Base-by-base conservation (phyloP, 2,329 filamentous ascomycete species). In the Claviceps africana region DNA sequence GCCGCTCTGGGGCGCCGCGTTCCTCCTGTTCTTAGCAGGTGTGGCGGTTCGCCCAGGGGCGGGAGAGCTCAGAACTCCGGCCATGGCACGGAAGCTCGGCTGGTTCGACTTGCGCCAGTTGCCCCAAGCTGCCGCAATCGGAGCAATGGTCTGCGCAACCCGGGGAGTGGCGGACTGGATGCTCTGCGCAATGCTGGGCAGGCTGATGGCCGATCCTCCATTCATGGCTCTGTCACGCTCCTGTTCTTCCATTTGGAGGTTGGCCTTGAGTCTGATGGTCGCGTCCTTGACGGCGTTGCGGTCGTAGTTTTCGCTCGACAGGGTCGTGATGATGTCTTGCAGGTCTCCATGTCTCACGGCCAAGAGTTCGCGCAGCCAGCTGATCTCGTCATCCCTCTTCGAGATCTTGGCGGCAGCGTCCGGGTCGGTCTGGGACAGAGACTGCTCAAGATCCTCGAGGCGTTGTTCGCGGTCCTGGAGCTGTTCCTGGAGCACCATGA, bases 201-300 rank as follows among this genome's bases (percentile, higher is more conserved):
- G 74, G 51, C 75, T 79, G 55, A 83, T 75, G 30, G 79, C 73
- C 8, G 81, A 85, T 15, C 79, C 79, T 47, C 83, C 83, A 51
- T 85, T 82, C 69, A 87, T 78, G 1, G 88, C 83, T 54, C 93
- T 80, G 67, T 97, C 91, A 50, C 88, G 87, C 69, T 96, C 90
- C 65, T 95, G 88, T 64, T 94, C 87, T 67, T 98, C 91, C 93
- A 98, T 98, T 65, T 97, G 88, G 37, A 98, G 75, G 62, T 95
- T 96, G 15, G 93, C 88, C 65, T 88, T 88, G 55, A 98, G 82
- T 51, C 93, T 85, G 60, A 97, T 97, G 37, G 88, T 87, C 6
- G 90, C 89, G 64, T 97, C 90, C 60, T 86, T 87, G 57, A 96
- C 86, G 6, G 79, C 77, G 56, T 88, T 81, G 53, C 81, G 80